Evolutionary conservation across 2,329 filamentous ascomycete genomes (phyloP).

Genomic region (Colletotrichum spaethianum): DNA sequence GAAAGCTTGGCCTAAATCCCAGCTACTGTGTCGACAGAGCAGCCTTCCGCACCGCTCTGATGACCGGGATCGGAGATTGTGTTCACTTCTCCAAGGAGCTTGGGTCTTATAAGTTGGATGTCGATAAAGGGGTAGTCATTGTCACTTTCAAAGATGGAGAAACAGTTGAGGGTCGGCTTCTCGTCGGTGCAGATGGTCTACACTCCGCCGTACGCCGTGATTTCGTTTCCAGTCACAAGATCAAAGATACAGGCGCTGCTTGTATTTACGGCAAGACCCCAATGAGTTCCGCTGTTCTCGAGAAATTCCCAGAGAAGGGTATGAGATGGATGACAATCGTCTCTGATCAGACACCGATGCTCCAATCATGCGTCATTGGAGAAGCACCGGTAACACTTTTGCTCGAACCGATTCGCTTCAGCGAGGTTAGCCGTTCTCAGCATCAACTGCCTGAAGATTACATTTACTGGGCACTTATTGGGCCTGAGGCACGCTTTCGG

Average conservation of each 20-base stretch:
- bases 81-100: conserved; percentile 71
- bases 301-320: conserved; percentile 70
- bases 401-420: conserved; percentile 57
- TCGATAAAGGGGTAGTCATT: conserved; percentile 66
- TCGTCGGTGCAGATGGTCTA: conserved; percentile 75
- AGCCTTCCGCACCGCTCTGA: conserved; percentile 73
- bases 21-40: conserved; percentile 72
- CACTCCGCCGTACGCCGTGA: conserved; percentile 70
- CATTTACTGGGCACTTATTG: conserved; percentile 28
- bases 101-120: conserved; percentile 66
- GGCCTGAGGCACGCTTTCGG: conserved; percentile 17
- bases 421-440: not conserved
- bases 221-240: conserved; percentile 59
- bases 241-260: conserved; percentile 74
- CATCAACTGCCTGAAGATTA: conserved; percentile 13
- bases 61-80: conserved; percentile 67
- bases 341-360: conserved; percentile 77
- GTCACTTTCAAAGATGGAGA: conserved; percentile 73
- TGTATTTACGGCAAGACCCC: conserved; percentile 78
- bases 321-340: conserved; percentile 73
- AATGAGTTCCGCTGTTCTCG: conserved; percentile 67
- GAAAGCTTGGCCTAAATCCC: conserved; percentile 59
- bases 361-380: conserved; percentile 70
- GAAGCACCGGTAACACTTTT: conserved; percentile 70
- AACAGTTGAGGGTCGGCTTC: conserved; percentile 69